phyloP scores from a whole-genome alignment of 495 filamentous ascomycete genomes.

The Chlorociboria aeruginascens region DNA sequence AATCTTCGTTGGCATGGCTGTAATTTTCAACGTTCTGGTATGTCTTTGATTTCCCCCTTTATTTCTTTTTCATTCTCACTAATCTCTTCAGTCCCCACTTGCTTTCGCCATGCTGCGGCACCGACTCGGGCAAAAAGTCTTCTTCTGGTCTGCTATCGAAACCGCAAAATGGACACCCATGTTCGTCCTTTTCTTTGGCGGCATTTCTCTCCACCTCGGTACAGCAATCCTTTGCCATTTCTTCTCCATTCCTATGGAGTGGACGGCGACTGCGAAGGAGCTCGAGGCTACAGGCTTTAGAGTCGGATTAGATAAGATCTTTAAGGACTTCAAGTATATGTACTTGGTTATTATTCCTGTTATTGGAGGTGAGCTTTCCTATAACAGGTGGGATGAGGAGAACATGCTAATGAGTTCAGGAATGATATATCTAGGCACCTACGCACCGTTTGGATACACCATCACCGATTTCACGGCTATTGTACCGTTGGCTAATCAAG shows the following conservation, averaged over 20 bases:
- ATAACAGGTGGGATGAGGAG: background rate
- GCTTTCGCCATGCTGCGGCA: constrained; percentile 12
- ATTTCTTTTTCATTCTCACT: no score
- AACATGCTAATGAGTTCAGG: constrained; percentile 5
- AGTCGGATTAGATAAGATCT: constrained; percentile 12
- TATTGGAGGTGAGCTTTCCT: background rate
- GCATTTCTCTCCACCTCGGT: constrained; percentile 45
- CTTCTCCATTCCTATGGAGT: constrained; percentile 48
- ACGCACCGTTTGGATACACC: constrained; percentile 23
- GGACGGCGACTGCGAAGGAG: constrained; percentile 51
- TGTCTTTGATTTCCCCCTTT: no score
- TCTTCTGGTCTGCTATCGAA: constrained; percentile 31
- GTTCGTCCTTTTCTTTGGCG: constrained; percentile 50
- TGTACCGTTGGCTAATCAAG: constrained; percentile 26
- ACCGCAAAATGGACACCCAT: constrained; percentile 52
- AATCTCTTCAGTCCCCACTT: background rate
- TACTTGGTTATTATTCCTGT: constrained; percentile 9
- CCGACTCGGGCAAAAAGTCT: constrained; percentile 13
- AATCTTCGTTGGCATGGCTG: constrained; percentile 33
- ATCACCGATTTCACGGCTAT: constrained; percentile 28
- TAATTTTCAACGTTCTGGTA: constrained; percentile 31
- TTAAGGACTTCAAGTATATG: constrained; percentile 16
- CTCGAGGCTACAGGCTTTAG: constrained; percentile 27
- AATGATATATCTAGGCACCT: constrained; percentile 26
- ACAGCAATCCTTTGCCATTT: constrained; percentile 49